phyloP scores from a whole-genome alignment of 2,329 filamentous ascomycete genomes.

The Clonostachys solani region DNA sequence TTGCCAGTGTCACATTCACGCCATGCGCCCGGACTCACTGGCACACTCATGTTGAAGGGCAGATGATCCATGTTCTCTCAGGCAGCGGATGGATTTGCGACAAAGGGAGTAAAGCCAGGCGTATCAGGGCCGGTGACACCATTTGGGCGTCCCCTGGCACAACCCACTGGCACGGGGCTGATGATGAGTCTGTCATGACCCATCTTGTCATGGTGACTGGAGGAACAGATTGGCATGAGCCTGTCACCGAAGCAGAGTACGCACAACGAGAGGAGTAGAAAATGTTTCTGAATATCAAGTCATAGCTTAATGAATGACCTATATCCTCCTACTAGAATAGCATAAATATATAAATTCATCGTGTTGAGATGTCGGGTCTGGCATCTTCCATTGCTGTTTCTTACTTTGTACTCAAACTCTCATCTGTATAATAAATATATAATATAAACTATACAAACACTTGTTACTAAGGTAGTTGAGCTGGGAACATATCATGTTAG shows the following conservation, averaged over 20 bases:
- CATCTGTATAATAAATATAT: too few species aligned
- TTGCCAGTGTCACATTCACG: constrained; percentile 21
- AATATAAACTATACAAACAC: too few species aligned
- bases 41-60: constrained; percentile 38
- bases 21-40: constrained; percentile 36
- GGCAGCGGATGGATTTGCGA: constrained; percentile 36
- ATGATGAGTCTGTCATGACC: constrained; percentile 29
- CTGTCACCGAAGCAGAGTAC: constrained; percentile 16
- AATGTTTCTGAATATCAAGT: too few species aligned
- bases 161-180: constrained; percentile 38
- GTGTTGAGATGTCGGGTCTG: too few species aligned
- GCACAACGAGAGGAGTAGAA: too few species aligned
- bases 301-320: too few species aligned
- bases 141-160: constrained; percentile 32
- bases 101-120: constrained; percentile 24
- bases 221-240: constrained; percentile 26
- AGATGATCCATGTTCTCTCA: constrained; percentile 31
- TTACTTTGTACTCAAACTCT: too few species aligned
- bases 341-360: background rate
- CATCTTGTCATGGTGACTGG: constrained; percentile 30
- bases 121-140: constrained; percentile 31
- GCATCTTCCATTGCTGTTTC: too few species aligned
- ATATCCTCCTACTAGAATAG: too few species aligned
- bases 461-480: too few species aligned
- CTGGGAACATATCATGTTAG: too few species aligned